Base-by-base conservation (phyloP, 1,284 basidiomycete species). In the Papiliotrema nemorosa region DNA sequence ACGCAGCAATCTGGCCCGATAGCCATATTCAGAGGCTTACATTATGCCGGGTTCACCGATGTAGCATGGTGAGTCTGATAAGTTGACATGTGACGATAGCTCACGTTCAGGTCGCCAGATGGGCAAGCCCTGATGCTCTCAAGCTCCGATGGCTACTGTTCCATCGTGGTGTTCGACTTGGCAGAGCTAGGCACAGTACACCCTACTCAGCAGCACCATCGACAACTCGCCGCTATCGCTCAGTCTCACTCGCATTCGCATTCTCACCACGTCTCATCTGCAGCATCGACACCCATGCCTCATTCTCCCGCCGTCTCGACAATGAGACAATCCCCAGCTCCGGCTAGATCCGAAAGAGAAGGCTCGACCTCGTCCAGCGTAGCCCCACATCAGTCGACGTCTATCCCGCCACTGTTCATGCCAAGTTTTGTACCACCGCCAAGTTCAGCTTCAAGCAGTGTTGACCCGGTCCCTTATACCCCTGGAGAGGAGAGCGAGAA, bases 21-120 rank as follows among this genome's bases (percentile, higher is more conserved):
- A 38, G 93, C 90, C 70, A 80, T 97, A 64, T 83, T 99, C 66
- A 90, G 87, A 47, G 97, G 96, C 67, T 76, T 98, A 60, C 94
- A 98, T 76, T 98, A 97, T 70, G 90, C 96, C 54, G 90, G 93
- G 63, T 97, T 97, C 67, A 98, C 96, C 1, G 94, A 99, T 76
- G 80, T 97, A 76, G 83, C 87, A 39, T 99, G 94, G 94, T 94
- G 64, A 56, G 87, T 81, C 10, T 36, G 5, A 29, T 48, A 12
- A 45, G 16, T 16, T 35, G 10, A n/a, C 18, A 35, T 31, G 27
- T 16, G 27, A 24, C 18, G 9, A 12, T 10, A 36, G 40, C 46
- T 38, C 5, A 27, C 4, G 16, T 24, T 6, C 66, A 94, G 92
- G 92, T 93, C 93, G 0, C 85, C 91, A 0, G 94, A 98, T 64